These are phyloP conservation scores for Dovyalis caffra DNA, from an alignment of 345 rosid genomes.

Conservation along the genomic window DNA sequence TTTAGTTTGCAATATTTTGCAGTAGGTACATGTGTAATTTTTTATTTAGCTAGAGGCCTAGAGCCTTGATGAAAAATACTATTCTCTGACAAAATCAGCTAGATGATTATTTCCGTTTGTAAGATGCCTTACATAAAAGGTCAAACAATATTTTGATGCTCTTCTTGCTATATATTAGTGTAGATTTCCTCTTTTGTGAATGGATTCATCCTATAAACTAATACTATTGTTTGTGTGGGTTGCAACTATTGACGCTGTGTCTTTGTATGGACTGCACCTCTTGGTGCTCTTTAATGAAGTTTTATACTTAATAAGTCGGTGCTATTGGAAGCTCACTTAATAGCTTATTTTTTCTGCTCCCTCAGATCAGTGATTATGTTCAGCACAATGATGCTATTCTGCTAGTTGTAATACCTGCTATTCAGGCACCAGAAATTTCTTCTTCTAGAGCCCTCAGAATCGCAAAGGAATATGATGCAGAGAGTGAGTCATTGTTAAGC, in stretches of 20 bases:
- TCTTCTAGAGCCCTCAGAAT: slow-evolving; percentile 84
- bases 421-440: slow-evolving; percentile 85
- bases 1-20: slow-evolving; percentile 1
- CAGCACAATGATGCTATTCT: slow-evolving; percentile 90
- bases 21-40: neutral
- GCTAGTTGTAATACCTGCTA: slow-evolving; percentile 86
- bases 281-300: neutral
- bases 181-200: neutral
- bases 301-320: neutral
- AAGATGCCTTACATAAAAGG: neutral
- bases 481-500: slow-evolving; percentile 47
- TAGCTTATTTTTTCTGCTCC: slow-evolving; percentile 15
- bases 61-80: neutral
- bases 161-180: neutral
- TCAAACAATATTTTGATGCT: neutral
- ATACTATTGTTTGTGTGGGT: neutral
- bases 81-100: neutral
- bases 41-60: neutral
- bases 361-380: slow-evolving; percentile 70
- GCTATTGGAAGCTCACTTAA: slow-evolving; percentile 14
- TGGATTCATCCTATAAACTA: neutral
- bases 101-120: neutral
- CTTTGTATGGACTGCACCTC: neutral
- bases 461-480: slow-evolving; percentile 92
- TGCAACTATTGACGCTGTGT: neutral